Percentiles rank a stretch among this genome's conserved stretches.
Evolutionary conservation across 176 grass and related monocot species (phyloP).

Genomic region (Musa acuminata): DNA sequence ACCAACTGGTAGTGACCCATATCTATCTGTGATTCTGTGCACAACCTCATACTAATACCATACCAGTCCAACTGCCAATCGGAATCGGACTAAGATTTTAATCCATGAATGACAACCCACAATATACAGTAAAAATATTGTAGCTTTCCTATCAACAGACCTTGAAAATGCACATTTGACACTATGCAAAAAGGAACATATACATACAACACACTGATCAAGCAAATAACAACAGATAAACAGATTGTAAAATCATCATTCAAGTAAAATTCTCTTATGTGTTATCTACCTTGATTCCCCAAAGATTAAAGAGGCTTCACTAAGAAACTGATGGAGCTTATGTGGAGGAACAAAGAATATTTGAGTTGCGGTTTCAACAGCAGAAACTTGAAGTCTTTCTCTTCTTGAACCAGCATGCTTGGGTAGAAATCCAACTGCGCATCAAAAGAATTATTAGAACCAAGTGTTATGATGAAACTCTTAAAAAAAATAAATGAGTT

Average conservation of each 20-base stretch:
- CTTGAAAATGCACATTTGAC: not conserved
- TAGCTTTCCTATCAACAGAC: not conserved
- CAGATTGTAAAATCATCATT: not conserved
- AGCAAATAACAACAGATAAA: no score
- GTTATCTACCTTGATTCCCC: slow-evolving; percentile 53
- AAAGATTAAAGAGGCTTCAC: slow-evolving; percentile 58
- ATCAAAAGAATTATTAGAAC: slow-evolving; percentile 8
- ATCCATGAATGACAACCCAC: not conserved
- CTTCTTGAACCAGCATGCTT: slow-evolving; percentile 65
- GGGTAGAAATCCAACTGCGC: slow-evolving; percentile 83
- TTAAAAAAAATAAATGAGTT: slow-evolving; percentile 5
- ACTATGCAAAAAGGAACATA: not conserved
- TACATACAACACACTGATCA: no score
- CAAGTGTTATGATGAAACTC: not conserved
- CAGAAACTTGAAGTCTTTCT: slow-evolving; percentile 60
- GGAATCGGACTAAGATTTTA: no score
- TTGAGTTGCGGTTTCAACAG: slow-evolving; percentile 68
- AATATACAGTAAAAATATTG: not conserved
- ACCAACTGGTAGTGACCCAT: no score
- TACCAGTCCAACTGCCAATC: no score
- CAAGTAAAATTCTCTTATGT: not conserved
- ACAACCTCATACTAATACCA: no score
- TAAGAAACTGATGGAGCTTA: slow-evolving; percentile 74
- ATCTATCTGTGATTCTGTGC: no score
- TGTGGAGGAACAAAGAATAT: slow-evolving; percentile 93